Evolutionary conservation across 805 yeast genomes (phyloP), one percentile per base, ranked within the genome.

Genomic region (Blastobotrys americana): DNA sequence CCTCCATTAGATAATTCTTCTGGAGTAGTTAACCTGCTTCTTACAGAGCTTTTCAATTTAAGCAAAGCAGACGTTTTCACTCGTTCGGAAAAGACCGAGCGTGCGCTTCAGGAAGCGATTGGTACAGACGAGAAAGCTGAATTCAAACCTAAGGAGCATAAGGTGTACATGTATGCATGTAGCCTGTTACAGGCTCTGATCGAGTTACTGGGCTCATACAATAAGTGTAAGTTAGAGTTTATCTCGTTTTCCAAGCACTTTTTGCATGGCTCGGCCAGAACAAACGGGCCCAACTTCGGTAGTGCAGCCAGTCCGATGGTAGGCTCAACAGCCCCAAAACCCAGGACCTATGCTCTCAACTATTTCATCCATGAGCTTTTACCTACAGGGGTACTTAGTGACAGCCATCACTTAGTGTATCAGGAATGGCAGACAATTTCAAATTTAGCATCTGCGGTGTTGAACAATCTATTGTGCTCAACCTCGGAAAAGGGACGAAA

Each of bases 201-300:
- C 0, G 97, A 89, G 53, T 64, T 87, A 5, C 61, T 89, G 5
- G 76, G 80, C 1, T 84, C 96, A 1, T 89, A 88, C 59, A 82
- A 80, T 49, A 81, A 80, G 49, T 77, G 88, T 41, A 89, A 89
- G 59, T 71, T 84, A 41, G 96, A 88, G 55, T 83, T 89, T 55
- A 65, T 88, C 45, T 80, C 90, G 0, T 89, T 77, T 53, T 78
- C 90, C 1, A 82, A 80, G 68, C n/a, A n/a, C n/a, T n/a, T n/a
- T n/a, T n/a, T n/a, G 78, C 80, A 58, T 42, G 59, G 47, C 48
- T 44, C 55, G 58, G 44, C 28, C n/a, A n/a, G n/a, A n/a, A n/a
- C n/a, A n/a, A 42, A 35, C n/a, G 33, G 17, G 21, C 39, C 18
- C 13, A 21, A 38, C 46, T 50, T 28, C 13, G 41, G 46, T 2